Base-by-base conservation (phyloP, 2,329 filamentous ascomycete species). In the Septoria linicola region DNA sequence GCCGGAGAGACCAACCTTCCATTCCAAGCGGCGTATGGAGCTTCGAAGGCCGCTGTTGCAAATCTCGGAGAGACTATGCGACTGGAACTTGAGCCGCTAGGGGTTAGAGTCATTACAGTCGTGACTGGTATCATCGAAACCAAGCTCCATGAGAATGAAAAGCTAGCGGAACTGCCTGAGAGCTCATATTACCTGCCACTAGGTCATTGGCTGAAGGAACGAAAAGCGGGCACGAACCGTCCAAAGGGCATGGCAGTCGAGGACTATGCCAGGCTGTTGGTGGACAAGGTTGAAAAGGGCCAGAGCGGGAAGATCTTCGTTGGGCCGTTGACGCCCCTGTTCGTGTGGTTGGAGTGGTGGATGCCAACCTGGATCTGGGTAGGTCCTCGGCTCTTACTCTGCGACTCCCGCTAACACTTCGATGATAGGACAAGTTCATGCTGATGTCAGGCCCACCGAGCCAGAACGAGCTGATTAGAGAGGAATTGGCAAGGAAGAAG, bases 11-110 rank as follows among this genome's bases (percentile, higher is more conserved):
- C 41, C 4, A 57, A 53, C 27, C 47, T 53, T 8, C 54, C 54
- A 1, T 57, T 51, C 46, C 36, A 39, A 58, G 63, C 57, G 3
- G 35, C 59, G 8, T 66, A 63, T 45, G 54, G 45, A 19, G 53
- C 51, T 8, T 63, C 63, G 17, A 66, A 66, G 45, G 54, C 63
- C 2, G 60, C 62, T 8, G 47, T 49, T 4, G 47, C 51, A 8
- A 46, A 30, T 8, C 21, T 66, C 4, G 58, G 58, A n/a, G 63
- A 66, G 42, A 54, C 54, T 1, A 42, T 64, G 40, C 54, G 61
- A 14, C 19, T 64, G 3, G 63, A 65, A 46, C 25, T 65, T 4
- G 49, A 43, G 8, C 61, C 60, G 3, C 49, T 66, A 1, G 61
- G 58, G 4, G 54, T 66, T 14, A 46, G 51, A 23, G 63, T 65